Evolutionary conservation across 768 basidiomycete species (phyloP).

Genomic region (Macrolepiota dolichaula): DNA sequence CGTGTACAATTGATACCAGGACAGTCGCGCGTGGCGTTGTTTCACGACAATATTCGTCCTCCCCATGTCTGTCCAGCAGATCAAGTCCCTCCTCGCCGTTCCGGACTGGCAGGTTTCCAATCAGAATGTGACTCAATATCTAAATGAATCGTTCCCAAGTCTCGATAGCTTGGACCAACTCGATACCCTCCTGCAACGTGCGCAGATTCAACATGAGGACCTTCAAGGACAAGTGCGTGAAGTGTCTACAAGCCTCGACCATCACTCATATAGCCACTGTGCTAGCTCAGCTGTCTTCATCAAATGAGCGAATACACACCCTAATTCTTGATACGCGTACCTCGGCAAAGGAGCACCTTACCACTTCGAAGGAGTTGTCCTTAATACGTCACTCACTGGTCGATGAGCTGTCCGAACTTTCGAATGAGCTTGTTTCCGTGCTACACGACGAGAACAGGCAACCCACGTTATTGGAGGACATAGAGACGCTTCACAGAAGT

Average conservation of each 20-base stretch:
- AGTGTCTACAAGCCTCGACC: constrained; percentile 11
- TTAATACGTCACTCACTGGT: constrained; percentile 72
- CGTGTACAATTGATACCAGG: not conserved
- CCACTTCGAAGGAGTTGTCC: constrained; percentile 69
- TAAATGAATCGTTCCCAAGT: constrained; percentile 47
- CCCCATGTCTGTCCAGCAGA: constrained; percentile 29
- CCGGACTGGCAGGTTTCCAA: constrained; percentile 37
- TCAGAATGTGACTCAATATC: constrained; percentile 28
- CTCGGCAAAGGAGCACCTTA: constrained; percentile 45
- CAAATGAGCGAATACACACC: constrained; percentile 41
- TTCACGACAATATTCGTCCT: not conserved
- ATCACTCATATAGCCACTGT: constrained; percentile 34
- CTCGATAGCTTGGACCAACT: constrained; percentile 50
- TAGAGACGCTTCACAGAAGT: constrained; percentile 75
- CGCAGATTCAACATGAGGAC: constrained; percentile 34
- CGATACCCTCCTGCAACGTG: constrained; percentile 39
- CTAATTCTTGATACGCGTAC: constrained; percentile 47
- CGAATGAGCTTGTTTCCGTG: constrained; percentile 59
- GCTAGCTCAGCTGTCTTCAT: constrained; percentile 58
- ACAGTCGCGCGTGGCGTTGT: not conserved
- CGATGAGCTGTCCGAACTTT: constrained; percentile 73
- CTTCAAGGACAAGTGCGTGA: constrained; percentile 44
- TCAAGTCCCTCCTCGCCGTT: constrained; percentile 47
- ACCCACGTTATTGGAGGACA: constrained; percentile 74
- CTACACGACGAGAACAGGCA: constrained; percentile 41